Percentiles rank a stretch among this genome's conserved stretches.
Conservation (phyloP, 352 stramenopile species). For the Phytophthora idaei region DNA sequence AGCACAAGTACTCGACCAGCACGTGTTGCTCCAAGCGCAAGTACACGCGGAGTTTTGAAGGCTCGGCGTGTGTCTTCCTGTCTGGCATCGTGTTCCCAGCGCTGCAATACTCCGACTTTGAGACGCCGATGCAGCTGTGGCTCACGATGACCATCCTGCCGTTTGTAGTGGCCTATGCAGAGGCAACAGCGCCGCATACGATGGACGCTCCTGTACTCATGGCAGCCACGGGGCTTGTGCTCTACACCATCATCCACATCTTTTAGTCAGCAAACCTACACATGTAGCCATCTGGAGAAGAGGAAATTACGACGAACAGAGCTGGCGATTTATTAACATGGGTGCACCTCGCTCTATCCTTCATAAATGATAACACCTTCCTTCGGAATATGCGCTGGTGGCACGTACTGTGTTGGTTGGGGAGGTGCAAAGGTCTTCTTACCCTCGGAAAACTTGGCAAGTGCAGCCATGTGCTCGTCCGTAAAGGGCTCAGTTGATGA, state of each 20-base stretch:
- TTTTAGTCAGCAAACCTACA: constrained; percentile 40
- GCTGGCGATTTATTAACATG: constrained; percentile 38
- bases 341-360: constrained; percentile 11
- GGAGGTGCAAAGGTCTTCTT: constrained; percentile 42
- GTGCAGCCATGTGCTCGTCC: constrained; percentile 49
- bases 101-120: constrained; percentile 84
- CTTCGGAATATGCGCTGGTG: constrained; percentile 24
- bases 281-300: constrained; percentile 15
- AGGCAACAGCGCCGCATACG: constrained; percentile 84
- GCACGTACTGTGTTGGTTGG: constrained; percentile 25
- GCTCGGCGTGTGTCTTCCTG: constrained; percentile 77
- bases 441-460: constrained; percentile 54
- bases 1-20: constrained; percentile 86
- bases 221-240: constrained; percentile 73
- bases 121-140: constrained; percentile 64
- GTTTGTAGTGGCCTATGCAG: constrained; percentile 82
- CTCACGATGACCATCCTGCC: constrained; percentile 85
- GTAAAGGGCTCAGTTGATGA: constrained; percentile 43
- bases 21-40: constrained; percentile 81
- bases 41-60: constrained; percentile 83
- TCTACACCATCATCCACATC: constrained; percentile 83
- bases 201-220: constrained; percentile 90
- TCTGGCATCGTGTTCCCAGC: constrained; percentile 87
- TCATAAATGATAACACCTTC: constrained; percentile 33
- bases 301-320: constrained; percentile 33